phyloP scores from a whole-genome alignment of 202 grass and related monocot species.

The Carex arenaria region DNA sequence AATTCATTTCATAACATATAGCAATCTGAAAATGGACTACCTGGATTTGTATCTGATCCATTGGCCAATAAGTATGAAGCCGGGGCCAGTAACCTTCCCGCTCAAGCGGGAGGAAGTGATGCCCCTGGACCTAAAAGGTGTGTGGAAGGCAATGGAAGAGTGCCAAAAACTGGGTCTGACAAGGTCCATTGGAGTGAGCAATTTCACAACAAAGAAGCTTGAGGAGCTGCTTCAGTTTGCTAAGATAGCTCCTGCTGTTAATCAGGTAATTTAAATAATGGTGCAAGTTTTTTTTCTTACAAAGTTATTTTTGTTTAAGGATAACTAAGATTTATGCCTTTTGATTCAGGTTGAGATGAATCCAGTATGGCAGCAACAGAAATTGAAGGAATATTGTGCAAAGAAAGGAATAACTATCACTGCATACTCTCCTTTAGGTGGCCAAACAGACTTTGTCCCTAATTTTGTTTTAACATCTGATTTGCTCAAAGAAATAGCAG shows the following conservation, averaged over 20 bases:
- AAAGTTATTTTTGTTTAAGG: background rate
- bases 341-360: constrained; percentile 40
- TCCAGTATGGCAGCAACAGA: constrained; percentile 54
- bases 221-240: constrained; percentile 23
- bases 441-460: constrained; percentile 25
- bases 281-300: background rate
- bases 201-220: constrained; percentile 59
- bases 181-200: constrained; percentile 57
- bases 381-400: constrained; percentile 31
- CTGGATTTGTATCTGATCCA: constrained; percentile 70
- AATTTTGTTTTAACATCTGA: constrained; percentile 37
- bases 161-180: constrained; percentile 54
- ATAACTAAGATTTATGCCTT: background rate
- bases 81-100: background rate
- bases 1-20: constrained; percentile 10
- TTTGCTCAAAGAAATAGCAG: constrained; percentile 49
- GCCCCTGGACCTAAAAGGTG: constrained; percentile 38
- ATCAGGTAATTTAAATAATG: constrained; percentile 34
- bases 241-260: constrained; percentile 46
- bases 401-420: constrained; percentile 38
- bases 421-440: constrained; percentile 49
- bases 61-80: constrained; percentile 40
- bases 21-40: constrained; percentile 63
- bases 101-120: constrained; percentile 31
- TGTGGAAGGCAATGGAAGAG: constrained; percentile 67